Evolutionary conservation across 2,329 filamentous ascomycete genomes (phyloP).

Genomic region (Fusarium xyrophilum): DNA sequence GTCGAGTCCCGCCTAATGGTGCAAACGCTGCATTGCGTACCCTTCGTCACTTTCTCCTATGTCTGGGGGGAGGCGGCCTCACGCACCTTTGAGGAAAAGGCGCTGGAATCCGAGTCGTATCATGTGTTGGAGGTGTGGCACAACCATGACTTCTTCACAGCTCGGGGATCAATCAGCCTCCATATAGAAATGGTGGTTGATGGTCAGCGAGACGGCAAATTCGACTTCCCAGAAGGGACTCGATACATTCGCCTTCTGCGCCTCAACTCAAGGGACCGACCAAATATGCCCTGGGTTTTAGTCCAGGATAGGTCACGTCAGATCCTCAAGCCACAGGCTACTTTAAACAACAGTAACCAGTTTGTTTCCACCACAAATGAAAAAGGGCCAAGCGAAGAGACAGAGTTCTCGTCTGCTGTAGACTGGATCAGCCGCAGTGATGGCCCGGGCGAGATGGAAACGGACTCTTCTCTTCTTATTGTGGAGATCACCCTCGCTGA

Average conservation of each 20-base stretch:
- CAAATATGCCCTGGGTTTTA: background rate
- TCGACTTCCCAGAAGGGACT: background rate
- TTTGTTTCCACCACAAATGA: background rate
- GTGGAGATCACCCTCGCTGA: rapidly evolving
- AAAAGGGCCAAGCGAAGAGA: background rate
- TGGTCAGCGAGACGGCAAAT: background rate
- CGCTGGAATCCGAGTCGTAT: background rate
- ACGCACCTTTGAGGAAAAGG: background rate
- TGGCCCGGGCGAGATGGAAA: background rate
- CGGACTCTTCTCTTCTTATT: background rate
- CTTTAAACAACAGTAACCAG: background rate
- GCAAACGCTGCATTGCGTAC: background rate
- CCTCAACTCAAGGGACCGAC: background rate
- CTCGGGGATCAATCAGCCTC: background rate
- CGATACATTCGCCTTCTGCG: background rate
- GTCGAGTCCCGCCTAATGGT: background rate
- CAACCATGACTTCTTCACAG: background rate
- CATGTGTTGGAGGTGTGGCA: background rate
- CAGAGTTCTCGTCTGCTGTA: background rate
- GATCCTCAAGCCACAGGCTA: background rate
- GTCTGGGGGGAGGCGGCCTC: background rate
- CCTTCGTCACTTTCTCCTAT: background rate
- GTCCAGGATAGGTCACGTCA: background rate
- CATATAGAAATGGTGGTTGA: background rate
- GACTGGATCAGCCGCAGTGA: background rate